These are phyloP conservation scores for Astrephomene gubernaculifera DNA, from an alignment of 139 green algal species.

Conservation along the genomic window DNA sequence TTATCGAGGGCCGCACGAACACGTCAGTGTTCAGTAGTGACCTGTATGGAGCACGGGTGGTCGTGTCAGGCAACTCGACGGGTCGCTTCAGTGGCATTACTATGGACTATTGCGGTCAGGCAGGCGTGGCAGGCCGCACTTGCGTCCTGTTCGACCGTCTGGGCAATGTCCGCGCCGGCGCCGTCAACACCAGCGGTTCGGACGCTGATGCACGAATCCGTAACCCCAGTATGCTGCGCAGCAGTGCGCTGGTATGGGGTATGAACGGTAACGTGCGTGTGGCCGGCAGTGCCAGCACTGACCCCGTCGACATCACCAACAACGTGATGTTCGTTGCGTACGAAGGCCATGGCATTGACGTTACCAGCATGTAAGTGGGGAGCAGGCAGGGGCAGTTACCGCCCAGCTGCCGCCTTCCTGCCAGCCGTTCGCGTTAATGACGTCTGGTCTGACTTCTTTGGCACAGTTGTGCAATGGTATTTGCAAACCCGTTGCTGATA, in stretches of 20 bases:
- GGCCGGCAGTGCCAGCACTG: not conserved
- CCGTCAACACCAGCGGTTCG: not conserved
- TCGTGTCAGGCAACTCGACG: slow-evolving; percentile 29
- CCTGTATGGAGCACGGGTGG: slow-evolving; percentile 39
- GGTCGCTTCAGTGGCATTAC: slow-evolving; percentile 22
- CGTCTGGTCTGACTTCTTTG: no score
- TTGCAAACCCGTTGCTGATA: no score
- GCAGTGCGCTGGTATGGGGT: slow-evolving; percentile 37
- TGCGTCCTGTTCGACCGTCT: slow-evolving; percentile 42
- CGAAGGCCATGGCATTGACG: slow-evolving; percentile 4
- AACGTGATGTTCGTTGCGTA: slow-evolving; percentile 41
- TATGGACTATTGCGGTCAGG: slow-evolving; percentile 52
- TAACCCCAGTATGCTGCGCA: slow-evolving; percentile 46
- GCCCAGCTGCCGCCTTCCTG: no score
- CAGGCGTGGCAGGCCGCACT: slow-evolving; percentile 21
- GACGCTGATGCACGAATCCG: no score
- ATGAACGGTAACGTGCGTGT: slow-evolving; percentile 43
- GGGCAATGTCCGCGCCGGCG: not conserved
- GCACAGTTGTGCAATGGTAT: no score
- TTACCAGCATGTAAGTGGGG: slow-evolving; percentile 8
- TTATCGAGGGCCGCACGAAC: not conserved
- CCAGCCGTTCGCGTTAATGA: no score
- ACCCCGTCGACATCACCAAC: not conserved
- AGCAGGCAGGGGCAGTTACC: no score
- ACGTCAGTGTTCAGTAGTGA: not conserved